Base-by-base conservation (phyloP, 768 basidiomycete genomes). In the Tricholoma terreum region DNA sequence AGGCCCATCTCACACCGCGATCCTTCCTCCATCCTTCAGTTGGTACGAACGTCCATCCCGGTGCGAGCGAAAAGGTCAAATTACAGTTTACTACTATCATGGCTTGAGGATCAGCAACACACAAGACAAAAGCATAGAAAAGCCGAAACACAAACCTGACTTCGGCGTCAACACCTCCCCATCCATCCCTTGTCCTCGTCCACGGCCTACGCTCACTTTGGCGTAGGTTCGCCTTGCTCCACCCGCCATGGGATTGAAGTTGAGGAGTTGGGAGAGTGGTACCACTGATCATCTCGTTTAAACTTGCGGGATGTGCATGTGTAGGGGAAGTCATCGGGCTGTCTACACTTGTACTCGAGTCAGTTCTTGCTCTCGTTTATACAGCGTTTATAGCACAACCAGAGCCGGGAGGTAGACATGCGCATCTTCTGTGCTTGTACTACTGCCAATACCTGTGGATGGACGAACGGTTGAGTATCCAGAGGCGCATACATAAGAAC, bases 11-110 rank as follows among this genome's bases (percentile, higher is more conserved):
- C 3, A 79, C 86, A 27, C 73, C 72, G 6, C 84, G 52, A 69
- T 92, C 90, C 24, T 82, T 77, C 52, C 86, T 76, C 91, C 90
- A 93, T 53, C 87, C 62, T 92, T n/a, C 90, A 0, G 85, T 85
- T 59, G 84, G 80, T 6, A 92, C 82, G 57, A 91, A 92, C 1
- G 75, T 67, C 89, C 90, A 48, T n/a, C 46, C 46, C 11, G 12
- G 46, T 3, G 27, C 46, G 6, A 48, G 83, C 9, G 84, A 82
- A 63, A 92, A 91, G 2, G 87, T 90, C 55, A 92, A 77, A 76
- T 89, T 89, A n/a, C n/a, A n/a, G n/a, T n/a, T n/a, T n/a, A 70
- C 90, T 92, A 77, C 85, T 89, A 70, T 68, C 60, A 45, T 50
- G 19, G 33, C 4, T n/a, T 17, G 40, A 52, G 48, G 54, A 55